Conservation (phyloP, 257 asterid species). For the Solanum virginianum region DNA sequence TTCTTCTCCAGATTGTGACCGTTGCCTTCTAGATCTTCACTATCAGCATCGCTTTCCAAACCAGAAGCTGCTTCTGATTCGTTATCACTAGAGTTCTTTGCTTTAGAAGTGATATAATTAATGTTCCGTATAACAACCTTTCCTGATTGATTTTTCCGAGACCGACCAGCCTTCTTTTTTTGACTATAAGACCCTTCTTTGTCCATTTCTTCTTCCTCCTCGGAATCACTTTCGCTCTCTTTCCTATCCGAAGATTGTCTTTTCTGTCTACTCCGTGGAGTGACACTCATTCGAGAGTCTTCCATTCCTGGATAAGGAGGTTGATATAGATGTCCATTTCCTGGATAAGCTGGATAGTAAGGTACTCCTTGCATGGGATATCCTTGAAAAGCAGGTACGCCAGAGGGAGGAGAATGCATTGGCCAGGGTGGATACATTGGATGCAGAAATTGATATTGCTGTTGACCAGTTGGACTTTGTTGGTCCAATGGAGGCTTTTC, state of each 20-base stretch:
- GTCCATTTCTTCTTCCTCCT: slow-evolving; percentile 24
- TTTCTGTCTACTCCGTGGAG: slow-evolving; percentile 30
- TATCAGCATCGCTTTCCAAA: slow-evolving; percentile 32
- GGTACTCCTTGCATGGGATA: slow-evolving; percentile 93
- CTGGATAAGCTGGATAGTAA: slow-evolving; percentile 57
- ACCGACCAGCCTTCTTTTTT: slow-evolving; percentile 29
- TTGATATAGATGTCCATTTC: slow-evolving; percentile 51
- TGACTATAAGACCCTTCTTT: slow-evolving; percentile 31
- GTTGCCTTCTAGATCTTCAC: slow-evolving; percentile 25
- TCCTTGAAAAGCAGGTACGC: slow-evolving; percentile 59
- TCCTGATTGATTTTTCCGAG: slow-evolving; percentile 27
- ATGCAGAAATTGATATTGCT: slow-evolving; percentile 51
- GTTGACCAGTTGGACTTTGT: slow-evolving; percentile 44
- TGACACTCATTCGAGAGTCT: slow-evolving; percentile 26
- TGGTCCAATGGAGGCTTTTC: slow-evolving; percentile 33
- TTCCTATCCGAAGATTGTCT: slow-evolving; percentile 36
- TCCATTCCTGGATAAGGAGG: slow-evolving; percentile 53
- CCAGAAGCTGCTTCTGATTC: slow-evolving; percentile 18
- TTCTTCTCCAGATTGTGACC: slow-evolving; percentile 13
- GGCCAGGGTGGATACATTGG: slow-evolving; percentile 74
- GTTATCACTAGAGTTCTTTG: slow-evolving; percentile 6
- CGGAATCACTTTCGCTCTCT: slow-evolving; percentile 39
- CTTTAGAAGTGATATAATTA: slow-evolving; percentile 27
- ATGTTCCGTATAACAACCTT: slow-evolving; percentile 36
- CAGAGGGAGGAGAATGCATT: slow-evolving; percentile 53